A percentile compares a stretch with the other conserved stretches of the same genome.
phyloP scores from a whole-genome alignment of 805 yeast genomes.

The Zygosaccharomyces bailii region DNA sequence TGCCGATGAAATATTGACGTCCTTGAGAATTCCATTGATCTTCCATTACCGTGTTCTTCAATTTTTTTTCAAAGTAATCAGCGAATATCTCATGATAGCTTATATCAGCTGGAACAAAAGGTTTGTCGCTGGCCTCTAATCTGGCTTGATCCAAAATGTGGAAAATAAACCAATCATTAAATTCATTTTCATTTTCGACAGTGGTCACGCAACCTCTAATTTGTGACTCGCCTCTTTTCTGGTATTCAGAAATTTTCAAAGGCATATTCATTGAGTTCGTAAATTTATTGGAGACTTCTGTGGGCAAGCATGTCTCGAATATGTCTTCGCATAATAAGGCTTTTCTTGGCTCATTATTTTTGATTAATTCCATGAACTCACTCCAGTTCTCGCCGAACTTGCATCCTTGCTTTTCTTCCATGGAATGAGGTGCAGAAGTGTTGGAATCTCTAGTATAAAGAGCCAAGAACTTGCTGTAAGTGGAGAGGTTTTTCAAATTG shows the following conservation, averaged over 20 bases:
- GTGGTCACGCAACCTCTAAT: constrained; percentile 40
- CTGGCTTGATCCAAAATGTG: constrained; percentile 39
- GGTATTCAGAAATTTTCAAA: constrained; percentile 36
- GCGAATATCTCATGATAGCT: constrained; percentile 36
- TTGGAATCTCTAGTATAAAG: constrained; percentile 36
- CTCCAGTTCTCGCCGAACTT: constrained; percentile 33
- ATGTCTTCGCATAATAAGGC: constrained; percentile 15
- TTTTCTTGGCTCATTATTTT: constrained; percentile 7
- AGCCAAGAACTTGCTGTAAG: constrained; percentile 40
- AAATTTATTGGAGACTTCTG: constrained; percentile 19
- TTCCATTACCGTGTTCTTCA: constrained; percentile 45
- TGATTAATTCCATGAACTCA: constrained; percentile 14
- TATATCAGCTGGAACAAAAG: constrained; percentile 9
- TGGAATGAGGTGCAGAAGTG: constrained; percentile 21
- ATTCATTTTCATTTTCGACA: constrained; percentile 31
- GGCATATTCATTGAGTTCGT: constrained; percentile 21
- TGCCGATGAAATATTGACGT: constrained; percentile 40
- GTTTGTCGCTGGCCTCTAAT: constrained; percentile 24
- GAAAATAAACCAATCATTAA: constrained; percentile 39
- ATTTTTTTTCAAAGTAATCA: constrained; percentile 42
- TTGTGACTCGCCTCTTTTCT: constrained; percentile 32
- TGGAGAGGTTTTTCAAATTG: constrained; percentile 30
- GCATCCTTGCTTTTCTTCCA: constrained; percentile 36
- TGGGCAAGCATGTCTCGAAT: constrained; percentile 22
- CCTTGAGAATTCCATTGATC: constrained; percentile 54